Evolutionary conservation across 768 basidiomycete species (phyloP).

Genomic region (Lactarius evosmus): DNA sequence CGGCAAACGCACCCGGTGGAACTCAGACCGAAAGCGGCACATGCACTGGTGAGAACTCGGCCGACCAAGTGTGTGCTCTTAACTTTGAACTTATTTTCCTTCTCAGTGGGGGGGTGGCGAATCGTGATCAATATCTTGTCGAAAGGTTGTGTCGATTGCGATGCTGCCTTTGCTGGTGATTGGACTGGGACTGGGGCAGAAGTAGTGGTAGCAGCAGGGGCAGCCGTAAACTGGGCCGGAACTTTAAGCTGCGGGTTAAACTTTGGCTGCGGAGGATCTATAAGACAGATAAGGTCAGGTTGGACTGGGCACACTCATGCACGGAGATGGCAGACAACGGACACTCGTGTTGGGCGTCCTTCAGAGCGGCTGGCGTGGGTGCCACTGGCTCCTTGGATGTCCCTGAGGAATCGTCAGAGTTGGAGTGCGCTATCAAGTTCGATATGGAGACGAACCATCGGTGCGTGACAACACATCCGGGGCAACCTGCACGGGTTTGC

Average conservation of each 20-base stretch:
- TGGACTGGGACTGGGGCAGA: not conserved
- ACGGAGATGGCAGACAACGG: not conserved
- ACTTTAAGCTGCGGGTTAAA: slow-evolving; percentile 8
- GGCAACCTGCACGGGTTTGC: not conserved
- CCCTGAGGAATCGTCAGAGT: not conserved
- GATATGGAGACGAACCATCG: slow-evolving; percentile 1
- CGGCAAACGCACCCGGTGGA: slow-evolving; percentile 3
- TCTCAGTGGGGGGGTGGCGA: slow-evolving; percentile 18
- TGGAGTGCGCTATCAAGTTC: no score
- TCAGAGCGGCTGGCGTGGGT: not conserved
- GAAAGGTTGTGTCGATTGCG: not conserved
- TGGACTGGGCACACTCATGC: not conserved
- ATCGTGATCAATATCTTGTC: slow-evolving; percentile 25
- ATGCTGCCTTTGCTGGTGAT: not conserved
- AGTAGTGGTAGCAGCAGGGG: not conserved
- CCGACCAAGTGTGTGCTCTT: slow-evolving; percentile 19
- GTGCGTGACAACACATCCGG: not conserved
- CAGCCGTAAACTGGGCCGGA: not conserved
- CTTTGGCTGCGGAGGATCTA: slow-evolving; percentile 1
- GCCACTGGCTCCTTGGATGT: not conserved
- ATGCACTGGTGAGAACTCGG: slow-evolving; percentile 23
- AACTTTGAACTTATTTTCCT: slow-evolving; percentile 25
- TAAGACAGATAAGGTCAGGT: not conserved
- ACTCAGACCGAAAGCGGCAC: slow-evolving; percentile 16
- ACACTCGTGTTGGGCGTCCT: slow-evolving; percentile 9